A percentile compares a stretch with the other conserved stretches of the same genome.
Conservation (phyloP, 75 land plant genomes). For the Larix kaempferi region DNA sequence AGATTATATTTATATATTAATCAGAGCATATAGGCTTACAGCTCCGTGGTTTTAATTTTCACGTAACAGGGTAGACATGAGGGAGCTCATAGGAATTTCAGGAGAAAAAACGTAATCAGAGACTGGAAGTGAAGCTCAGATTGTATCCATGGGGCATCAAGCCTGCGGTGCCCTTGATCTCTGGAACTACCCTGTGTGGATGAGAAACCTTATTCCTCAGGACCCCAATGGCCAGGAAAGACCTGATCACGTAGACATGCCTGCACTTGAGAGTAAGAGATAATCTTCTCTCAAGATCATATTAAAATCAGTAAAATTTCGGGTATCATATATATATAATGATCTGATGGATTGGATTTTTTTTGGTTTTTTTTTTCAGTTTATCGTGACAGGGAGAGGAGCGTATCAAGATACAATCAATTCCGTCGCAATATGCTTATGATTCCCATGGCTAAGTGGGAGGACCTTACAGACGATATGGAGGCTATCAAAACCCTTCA, state of each 20-base stretch:
- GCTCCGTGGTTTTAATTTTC: too few relatives aligned
- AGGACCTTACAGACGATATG: conserved; percentile 58
- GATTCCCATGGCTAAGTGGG: conserved; percentile 59
- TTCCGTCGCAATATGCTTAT: conserved; percentile 57
- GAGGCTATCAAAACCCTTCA: conserved; percentile 34
- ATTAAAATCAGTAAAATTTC: background rate
- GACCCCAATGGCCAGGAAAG: conserved; percentile 48
- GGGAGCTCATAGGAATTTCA: conserved; percentile 9
- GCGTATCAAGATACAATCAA: conserved; percentile 59
- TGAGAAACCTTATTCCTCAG: conserved; percentile 47
- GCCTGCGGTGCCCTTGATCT: conserved; percentile 52
- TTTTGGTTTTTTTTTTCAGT: conserved; percentile 20
- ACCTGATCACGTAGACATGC: conserved; percentile 52
- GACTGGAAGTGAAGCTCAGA: too few relatives aligned
- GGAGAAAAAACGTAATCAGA: too few relatives aligned
- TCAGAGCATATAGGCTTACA: too few relatives aligned
- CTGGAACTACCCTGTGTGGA: conserved; percentile 67
- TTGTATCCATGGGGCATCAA: conserved; percentile 51
- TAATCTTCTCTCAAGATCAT: conserved; percentile 38
- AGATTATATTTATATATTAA: too few relatives aligned
- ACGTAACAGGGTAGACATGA: conserved; percentile 28
- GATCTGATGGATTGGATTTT: background rate
- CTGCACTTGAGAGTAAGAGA: conserved; percentile 15
- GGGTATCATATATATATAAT: background rate
- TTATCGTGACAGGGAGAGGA: conserved; percentile 61